phyloP scores from a whole-genome alignment of 2,329 filamentous ascomycete genomes.

The Sporothrix protearum region DNA sequence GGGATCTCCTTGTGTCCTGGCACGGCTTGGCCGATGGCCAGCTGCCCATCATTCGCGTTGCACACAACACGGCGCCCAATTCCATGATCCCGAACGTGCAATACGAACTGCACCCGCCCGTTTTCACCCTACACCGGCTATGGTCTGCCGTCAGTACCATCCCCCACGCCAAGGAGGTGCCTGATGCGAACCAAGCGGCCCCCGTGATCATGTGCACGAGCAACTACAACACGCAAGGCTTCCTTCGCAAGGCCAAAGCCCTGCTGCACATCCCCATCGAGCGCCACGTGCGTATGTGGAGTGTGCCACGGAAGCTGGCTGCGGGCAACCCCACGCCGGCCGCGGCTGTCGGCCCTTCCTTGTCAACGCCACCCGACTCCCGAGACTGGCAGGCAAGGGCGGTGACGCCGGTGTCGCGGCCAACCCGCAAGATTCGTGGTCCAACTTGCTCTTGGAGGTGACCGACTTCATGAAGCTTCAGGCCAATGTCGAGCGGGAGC shows the following conservation, averaged over 20 bases:
- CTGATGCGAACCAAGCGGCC: conserved; percentile 59
- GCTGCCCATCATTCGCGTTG: conserved; percentile 68
- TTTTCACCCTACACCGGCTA: conserved; percentile 81
- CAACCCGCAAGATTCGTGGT: conserved; percentile 36
- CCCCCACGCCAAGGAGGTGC: conserved; percentile 55
- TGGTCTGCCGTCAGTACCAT: conserved; percentile 58
- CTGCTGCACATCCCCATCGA: conserved; percentile 62
- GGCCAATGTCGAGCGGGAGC: conserved; percentile 61
- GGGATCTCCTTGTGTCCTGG: conserved; percentile 76
- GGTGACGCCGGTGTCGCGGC: conserved; percentile 8
- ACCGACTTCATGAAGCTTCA: conserved; percentile 60
- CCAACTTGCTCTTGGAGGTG: conserved; percentile 57
- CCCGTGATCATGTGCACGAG: conserved; percentile 67
- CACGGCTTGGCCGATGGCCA: conserved; percentile 72
- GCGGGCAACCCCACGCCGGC: conserved; percentile 28
- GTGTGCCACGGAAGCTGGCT: conserved; percentile 51
- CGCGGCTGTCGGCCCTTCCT: not conserved
- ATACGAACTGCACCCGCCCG: conserved; percentile 79
- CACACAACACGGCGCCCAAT: conserved; percentile 68
- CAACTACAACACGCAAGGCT: conserved; percentile 66
- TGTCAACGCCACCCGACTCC: conserved; percentile 34
- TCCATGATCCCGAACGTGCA: conserved; percentile 62
- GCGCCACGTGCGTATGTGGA: conserved; percentile 76
- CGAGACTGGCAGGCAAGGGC: conserved; percentile 22
- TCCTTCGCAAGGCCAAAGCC: conserved; percentile 70